These are phyloP conservation scores for Fagopyrum esculentum DNA, from an alignment of 148 eudicot genomes.

Conservation along the genomic window DNA sequence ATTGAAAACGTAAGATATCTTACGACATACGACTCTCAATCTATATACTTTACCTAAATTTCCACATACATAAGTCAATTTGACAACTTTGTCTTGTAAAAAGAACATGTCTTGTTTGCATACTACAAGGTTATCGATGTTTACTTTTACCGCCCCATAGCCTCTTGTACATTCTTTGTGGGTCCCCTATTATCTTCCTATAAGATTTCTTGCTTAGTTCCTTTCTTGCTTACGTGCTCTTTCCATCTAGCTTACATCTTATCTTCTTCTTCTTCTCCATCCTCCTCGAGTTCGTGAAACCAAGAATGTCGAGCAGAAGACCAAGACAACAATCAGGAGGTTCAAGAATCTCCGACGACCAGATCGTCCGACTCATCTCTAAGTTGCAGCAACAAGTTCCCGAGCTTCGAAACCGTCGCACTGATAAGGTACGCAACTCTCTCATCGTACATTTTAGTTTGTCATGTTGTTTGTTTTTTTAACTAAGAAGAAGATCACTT, in stretches of 20 bases:
- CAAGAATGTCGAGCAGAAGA: conserved; percentile 64
- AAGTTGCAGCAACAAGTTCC: conserved; percentile 77
- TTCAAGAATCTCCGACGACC: conserved; percentile 63
- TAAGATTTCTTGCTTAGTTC: neutral
- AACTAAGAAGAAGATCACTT: neutral
- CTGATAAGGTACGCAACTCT: conserved; percentile 34
- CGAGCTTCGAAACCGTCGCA: conserved; percentile 52
- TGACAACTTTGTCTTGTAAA: neutral
- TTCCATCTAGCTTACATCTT: neutral
- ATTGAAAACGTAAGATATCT: too few relatives aligned
- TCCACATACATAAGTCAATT: neutral
- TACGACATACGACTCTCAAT: too few relatives aligned
- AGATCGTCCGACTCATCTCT: conserved; percentile 65
- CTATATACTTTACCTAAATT: neutral
- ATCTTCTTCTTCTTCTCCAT: neutral
- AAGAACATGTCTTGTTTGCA: neutral
- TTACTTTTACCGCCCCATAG: conserved; percentile 13
- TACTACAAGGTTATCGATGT: neutral
- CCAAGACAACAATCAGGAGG: conserved; percentile 37
- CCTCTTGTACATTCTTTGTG: neutral
- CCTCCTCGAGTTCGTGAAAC: neutral
- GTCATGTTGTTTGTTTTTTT: neutral
- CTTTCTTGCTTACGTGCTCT: neutral
- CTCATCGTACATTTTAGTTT: neutral
- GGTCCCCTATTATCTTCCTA: neutral